Evolutionary conservation across 2,329 filamentous ascomycete species (phyloP).

Genomic region (Exophiala lecanii-corni): DNA sequence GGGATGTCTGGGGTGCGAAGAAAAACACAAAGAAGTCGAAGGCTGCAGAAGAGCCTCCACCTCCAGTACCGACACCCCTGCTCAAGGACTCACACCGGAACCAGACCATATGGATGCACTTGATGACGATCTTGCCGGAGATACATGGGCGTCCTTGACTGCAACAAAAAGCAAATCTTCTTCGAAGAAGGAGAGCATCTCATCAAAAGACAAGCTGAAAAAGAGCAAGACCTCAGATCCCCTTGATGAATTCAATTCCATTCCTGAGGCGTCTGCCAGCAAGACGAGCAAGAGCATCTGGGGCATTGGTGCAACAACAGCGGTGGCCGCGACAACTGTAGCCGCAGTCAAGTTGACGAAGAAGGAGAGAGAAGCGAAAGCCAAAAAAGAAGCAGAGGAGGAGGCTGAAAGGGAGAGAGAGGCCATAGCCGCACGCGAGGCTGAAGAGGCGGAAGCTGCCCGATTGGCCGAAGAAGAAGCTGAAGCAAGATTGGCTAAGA

Average conservation of each 20-base stretch:
- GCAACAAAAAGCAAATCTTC: slow-evolving; percentile 33
- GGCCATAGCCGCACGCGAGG: slow-evolving; percentile 29
- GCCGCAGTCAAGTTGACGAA: slow-evolving; percentile 38
- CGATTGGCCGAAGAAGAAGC: slow-evolving; percentile 31
- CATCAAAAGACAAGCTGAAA: slow-evolving; percentile 27
- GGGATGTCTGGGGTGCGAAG: slow-evolving; percentile 38
- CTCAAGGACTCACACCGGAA: slow-evolving; percentile 41
- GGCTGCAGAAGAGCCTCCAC: slow-evolving; percentile 40
- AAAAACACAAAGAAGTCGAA: slow-evolving; percentile 45
- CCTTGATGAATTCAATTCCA: slow-evolving; percentile 21
- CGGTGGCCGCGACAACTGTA: slow-evolving; percentile 34
- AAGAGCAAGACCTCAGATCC: slow-evolving; percentile 21
- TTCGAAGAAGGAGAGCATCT: slow-evolving; percentile 39
- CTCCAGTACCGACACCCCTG: slow-evolving; percentile 46
- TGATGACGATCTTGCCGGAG: slow-evolving; percentile 31
- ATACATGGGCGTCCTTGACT: slow-evolving; percentile 37
- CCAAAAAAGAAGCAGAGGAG: slow-evolving; percentile 37
- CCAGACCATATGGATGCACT: slow-evolving; percentile 33
- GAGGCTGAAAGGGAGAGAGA: slow-evolving; percentile 28
- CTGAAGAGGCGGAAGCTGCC: slow-evolving; percentile 32
- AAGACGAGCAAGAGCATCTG: slow-evolving; percentile 39
- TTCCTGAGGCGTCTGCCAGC: slow-evolving; percentile 33
- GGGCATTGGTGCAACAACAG: slow-evolving; percentile 39
- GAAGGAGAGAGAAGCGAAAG: slow-evolving; percentile 46
- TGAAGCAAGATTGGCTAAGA: slow-evolving; percentile 32